Conservation (phyloP, 805 yeast species). For the Wickerhamomyces chaumierensis region DNA sequence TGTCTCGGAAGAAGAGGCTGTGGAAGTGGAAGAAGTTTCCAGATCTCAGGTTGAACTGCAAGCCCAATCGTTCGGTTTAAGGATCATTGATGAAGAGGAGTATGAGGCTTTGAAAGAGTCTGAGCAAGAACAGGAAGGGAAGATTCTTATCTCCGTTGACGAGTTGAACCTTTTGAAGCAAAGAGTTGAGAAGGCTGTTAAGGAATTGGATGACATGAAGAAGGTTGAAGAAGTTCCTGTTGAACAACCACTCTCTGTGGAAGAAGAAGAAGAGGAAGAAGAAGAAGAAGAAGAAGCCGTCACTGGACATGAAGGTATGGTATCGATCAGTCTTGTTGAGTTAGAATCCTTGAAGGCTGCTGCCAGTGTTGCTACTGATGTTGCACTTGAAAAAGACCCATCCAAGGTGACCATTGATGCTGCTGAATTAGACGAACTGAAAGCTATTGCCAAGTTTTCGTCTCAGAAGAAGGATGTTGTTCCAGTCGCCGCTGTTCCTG, state of each 20-base stretch:
- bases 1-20: too few relatives aligned
- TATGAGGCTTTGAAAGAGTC: conserved; percentile 2
- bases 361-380: too few relatives aligned
- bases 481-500: too few relatives aligned
- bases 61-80: conserved; percentile 12
- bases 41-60: conserved; percentile 1
- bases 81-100: conserved; percentile 15
- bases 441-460: not conserved
- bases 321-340: conserved; percentile 1
- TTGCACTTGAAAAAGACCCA: too few relatives aligned
- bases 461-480: too few relatives aligned
- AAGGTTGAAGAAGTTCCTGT: conserved; percentile 2
- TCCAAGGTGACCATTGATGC: too few relatives aligned
- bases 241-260: too few relatives aligned
- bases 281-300: conserved; percentile 2
- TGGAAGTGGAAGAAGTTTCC: conserved; percentile 1
- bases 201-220: not conserved
- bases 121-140: too few relatives aligned
- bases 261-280: not conserved
- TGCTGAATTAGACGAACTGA: conserved; percentile 2
- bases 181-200: not conserved
- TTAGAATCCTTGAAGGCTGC: too few relatives aligned
- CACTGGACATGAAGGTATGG: not conserved
- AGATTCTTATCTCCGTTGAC: not conserved
- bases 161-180: conserved; percentile 3